A percentile compares a stretch with the other conserved stretches of the same genome.
phyloP scores from a whole-genome alignment of 768 basidiomycete genomes.

The Trichaptum fuscoviolaceum region DNA sequence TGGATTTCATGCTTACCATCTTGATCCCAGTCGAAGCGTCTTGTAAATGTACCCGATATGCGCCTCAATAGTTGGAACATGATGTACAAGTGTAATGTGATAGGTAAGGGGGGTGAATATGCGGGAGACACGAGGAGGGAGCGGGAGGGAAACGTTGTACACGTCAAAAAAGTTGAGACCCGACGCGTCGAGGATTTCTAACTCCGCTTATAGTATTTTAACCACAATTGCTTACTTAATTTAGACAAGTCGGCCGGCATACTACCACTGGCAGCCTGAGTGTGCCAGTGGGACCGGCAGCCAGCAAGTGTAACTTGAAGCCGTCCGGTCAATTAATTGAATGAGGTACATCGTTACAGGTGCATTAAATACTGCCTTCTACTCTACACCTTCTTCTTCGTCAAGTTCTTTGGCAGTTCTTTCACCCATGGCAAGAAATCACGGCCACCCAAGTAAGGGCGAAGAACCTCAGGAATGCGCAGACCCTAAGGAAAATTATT shows the following conservation, averaged over 20 bases:
- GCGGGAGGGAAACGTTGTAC: neutral
- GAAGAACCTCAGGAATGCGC: slow-evolving; percentile 81
- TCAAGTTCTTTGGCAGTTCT: slow-evolving; percentile 70
- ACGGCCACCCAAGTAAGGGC: slow-evolving; percentile 95
- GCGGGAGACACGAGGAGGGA: neutral
- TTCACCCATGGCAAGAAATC: slow-evolving; percentile 84
- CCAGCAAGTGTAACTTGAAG: no score
- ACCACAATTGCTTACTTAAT: neutral
- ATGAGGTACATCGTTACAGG: no score
- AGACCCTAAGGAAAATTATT: slow-evolving; percentile 57
- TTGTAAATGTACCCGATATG: slow-evolving; percentile 63
- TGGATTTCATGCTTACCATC: slow-evolving; percentile 48
- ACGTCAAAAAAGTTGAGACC: neutral
- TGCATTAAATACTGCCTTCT: neutral
- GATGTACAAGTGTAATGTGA: slow-evolving; percentile 12
- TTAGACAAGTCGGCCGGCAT: no score
- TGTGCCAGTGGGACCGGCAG: no score
- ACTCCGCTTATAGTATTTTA: neutral
- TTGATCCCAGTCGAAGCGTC: slow-evolving; percentile 71
- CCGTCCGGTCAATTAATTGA: no score
- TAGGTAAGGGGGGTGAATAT: neutral
- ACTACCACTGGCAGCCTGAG: no score
- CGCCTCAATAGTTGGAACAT: slow-evolving; percentile 74
- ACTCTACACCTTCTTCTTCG: slow-evolving; percentile 58
- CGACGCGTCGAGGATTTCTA: neutral